Evolutionary conservation across 768 basidiomycete genomes (phyloP), one percentile per base, ranked within the genome.

Genomic region (Pisolithus tinctorius): DNA sequence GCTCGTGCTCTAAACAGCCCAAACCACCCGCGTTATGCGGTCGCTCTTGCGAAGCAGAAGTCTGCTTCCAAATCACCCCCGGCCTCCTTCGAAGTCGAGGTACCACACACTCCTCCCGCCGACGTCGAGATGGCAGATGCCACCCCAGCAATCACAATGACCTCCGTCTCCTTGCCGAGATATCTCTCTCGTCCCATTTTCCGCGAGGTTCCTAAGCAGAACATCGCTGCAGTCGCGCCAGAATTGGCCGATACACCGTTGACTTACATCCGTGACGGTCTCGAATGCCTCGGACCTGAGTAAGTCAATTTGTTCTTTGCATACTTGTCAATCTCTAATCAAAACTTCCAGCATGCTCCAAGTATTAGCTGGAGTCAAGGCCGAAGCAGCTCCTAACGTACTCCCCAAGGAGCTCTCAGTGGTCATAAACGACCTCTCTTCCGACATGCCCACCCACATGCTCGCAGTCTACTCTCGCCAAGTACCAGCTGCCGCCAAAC

Each of bases 21-120:
- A 1, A 55, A 62, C 27, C 63, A 63, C 25, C 56, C 71, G 9
- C 70, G 69, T 49, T 69, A 70, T 48, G 63, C 62, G 1, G 59
- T 71, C 29, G 67, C 67, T 31, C 71, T 72, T 13, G 72, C 77
- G 17, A 77, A 68, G 49, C 68, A 69, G 9, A 69, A 67, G 51
- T 65, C 48, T 23, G 38, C 55, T 4, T 8, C 39, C 10, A 61
- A 42, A 13, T 25, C 34, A 34, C 34, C 34, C 11, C 58, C 58
- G 4, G 54, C 57, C 17, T 49, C 58, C 26, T 45, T 73, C 25
- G 54, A 65, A 23, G 60, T 74, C 43, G 63, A 58, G 0, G 48
- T 74, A 5, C 60, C 64, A n/a, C 56, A 46, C 39, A 13, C 58
- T n/a, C 51, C 56, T 7, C 36, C 42, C 1, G 26, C 17, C 1